Evolutionary conservation across 2,329 filamentous ascomycete species (phyloP), one percentile per base, ranked within the genome.

Genomic region (Chrysoporthe puriensis): DNA sequence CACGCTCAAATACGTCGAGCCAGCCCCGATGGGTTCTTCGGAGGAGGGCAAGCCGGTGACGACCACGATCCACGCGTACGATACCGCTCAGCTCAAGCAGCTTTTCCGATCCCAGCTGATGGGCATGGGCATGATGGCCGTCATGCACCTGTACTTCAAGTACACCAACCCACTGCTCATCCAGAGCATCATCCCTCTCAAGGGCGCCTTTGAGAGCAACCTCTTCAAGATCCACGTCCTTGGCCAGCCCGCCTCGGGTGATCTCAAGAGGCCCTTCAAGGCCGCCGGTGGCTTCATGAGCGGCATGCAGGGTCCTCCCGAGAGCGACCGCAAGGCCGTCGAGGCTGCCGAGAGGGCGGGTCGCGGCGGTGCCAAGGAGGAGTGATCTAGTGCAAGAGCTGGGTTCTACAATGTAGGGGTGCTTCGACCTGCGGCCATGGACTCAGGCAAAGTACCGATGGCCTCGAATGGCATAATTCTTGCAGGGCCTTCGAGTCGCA

Each of bases 141-240:
- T 97, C 77, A 98, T 99, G 95, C 96, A 99, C 84, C 73, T 99
- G 70, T 99, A 98, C 90, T 92, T 99, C 87, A 94, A 97, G 81
- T 99, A 98, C 90, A 98, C 94, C 84, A 99, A 98, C 89, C 96
- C 96, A 54, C 92, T 99, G 63, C 85, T 97, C 76, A 97, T 99
- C 84, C 96, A 99, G 88, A 96, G 92, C 80, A 97, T 99, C 84
- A 96, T 99, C 78, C 96, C 96, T 44, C 86, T 98, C 81, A 99
- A 99, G 90, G 88, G 91, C 78, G 95, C 94, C 58, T 88, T 99
- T 81, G 96, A 99, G 86, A 87, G 91, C 83, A 98, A 97, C 86
- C 85, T 97, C 75, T 88, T 96, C 85, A 97, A 98, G 88, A 95
- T 99, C 77, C 92, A 98, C 83, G 74, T 99, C 72, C 91, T 94